A percentile compares a stretch with the other conserved stretches of the same genome.
phyloP scores from a whole-genome alignment of 1,284 basidiomycete species.

The Moniliella sp. region DNA sequence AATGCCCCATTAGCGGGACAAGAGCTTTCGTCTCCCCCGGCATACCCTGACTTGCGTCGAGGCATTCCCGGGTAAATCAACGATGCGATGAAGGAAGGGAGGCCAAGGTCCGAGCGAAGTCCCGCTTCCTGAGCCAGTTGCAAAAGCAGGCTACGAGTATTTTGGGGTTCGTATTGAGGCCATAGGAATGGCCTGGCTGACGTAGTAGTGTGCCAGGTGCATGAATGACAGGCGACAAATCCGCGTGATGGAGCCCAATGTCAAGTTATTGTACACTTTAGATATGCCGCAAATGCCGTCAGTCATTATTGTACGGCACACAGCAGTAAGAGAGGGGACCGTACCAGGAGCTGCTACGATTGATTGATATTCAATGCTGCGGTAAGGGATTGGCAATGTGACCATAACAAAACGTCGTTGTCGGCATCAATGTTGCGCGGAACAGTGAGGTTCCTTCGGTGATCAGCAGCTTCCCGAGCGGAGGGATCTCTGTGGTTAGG shows the following conservation, averaged over 20 bases:
- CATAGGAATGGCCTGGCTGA: not conserved
- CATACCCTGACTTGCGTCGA: not conserved
- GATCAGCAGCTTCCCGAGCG: constrained; percentile 48
- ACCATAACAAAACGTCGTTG: too few relatives aligned
- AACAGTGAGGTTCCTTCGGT: constrained; percentile 25
- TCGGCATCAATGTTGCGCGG: constrained; percentile 23
- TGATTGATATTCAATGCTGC: too few relatives aligned
- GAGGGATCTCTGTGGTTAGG: constrained; percentile 47
- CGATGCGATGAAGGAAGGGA: not conserved
- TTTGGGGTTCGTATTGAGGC: constrained; percentile 1
- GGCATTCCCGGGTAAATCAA: not conserved
- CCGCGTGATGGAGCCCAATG: constrained; percentile 1
- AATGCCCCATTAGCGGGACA: constrained; percentile 2
- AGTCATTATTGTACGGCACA: too few relatives aligned
- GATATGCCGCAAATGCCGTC: too few relatives aligned
- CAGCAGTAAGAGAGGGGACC: too few relatives aligned
- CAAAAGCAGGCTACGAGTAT: constrained; percentile 1
- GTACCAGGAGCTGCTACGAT: too few relatives aligned
- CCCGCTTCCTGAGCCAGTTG: not conserved
- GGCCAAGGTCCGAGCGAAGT: not conserved
- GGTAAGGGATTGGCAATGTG: too few relatives aligned
- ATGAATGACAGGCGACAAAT: not conserved
- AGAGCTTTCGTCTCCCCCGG: not conserved
- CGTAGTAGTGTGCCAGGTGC: constrained; percentile 2
- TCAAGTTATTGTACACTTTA: constrained; percentile 2